Evolutionary conservation across 495 filamentous ascomycete species (phyloP), one percentile per base, ranked within the genome.

Genomic region (Evernia prunastri): DNA sequence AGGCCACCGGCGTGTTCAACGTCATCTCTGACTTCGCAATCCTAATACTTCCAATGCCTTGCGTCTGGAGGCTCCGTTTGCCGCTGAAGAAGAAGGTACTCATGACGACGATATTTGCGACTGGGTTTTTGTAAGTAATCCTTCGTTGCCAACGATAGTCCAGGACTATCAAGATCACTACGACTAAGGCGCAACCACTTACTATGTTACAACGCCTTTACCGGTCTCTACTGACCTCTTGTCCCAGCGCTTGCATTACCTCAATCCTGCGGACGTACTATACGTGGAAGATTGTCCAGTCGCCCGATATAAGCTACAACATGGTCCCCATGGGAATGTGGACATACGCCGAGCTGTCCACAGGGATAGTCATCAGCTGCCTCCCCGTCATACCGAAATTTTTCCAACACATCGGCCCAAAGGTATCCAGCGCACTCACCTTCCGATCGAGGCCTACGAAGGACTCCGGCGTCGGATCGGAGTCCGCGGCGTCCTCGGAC

Each of bases 21-120:
- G 60, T 68, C 9, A 45, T 70, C 1, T 64, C 68, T 17, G 66
- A 70, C 29, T 68, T 70, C 20, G 60, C 63, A 7, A 68, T 70
- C 43, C 51, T 70, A 3, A 42, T 68, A 9, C 56, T 70, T 12
- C 68, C 68, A 3, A 68, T 70, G 56, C 54, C 58, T 10, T 53
- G 56, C 12, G 17, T 70, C 4, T 70, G 68, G 66, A 59, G 45
- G 18, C 33, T 70, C 37, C 61, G 66, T 27, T 56, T 66, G 36
- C 60, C 60, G n/a, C 36, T 59, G 17, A 67, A 45, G 36, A 49
- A 33, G 33, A 63, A 59, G 29, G 17, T 63, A 20, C 18, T 51
- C 10, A 51, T 68, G 36, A 42, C 36, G 3, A 45, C 59, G 1
- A 36, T 68, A 17, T 70, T 70, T 56, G 68, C 59, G 12, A 64